Evolutionary conservation across 2,329 filamentous ascomycete genomes (phyloP), one percentile per base, ranked within the genome.

Genomic region (Arthrobotrys musiformis): DNA sequence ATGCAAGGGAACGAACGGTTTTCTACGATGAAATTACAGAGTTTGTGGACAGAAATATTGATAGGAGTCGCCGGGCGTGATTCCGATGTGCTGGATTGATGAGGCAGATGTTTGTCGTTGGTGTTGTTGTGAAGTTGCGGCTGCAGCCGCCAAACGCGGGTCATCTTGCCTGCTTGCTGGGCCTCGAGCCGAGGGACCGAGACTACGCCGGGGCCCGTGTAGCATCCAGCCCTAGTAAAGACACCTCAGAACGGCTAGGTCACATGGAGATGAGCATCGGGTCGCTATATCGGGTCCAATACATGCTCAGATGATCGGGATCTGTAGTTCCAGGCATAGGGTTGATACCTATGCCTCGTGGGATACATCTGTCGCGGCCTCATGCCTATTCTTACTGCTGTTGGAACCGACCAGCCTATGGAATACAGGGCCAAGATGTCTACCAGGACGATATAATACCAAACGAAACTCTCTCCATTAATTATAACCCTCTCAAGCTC

Each of bases 31-130:
- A 40, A 64, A 61, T 56, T 68, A 50, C 54, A 40, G 13, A 60
- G 62, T 63, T 33, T 46, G 52, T 30, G 46, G 44, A 30, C 63
- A 52, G 70, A 69, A 56, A 42, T 69, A 37, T 76, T 48, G 64
- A 77, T 77, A 67, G 60, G 66, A 77, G 66, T 70, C 66, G 73
- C 50, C 56, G 73, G 61, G 52, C 62, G 40, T 42, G 66, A 37
- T 66, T 76, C 64, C 58, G 72, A 61, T 42, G 60, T 76, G 62
- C 63, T 75, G 63, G 35, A 68, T 77, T 77, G 73, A 77, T 77
- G 73, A 77, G 73, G 73, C 73, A 70, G 73, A 77, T 77, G 73
- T 77, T 77, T 77, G 73, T 52, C 64, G 26, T 62, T 70, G 58
- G 66, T 76, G 73, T 70, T 70, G 73, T 70, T 70, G 68, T 63